A percentile compares a stretch with the other conserved stretches of the same genome.
These are phyloP conservation scores for Nigrograna mackinnonii DNA, from an alignment of 2,329 filamentous ascomycete species.

Conservation along the genomic window DNA sequence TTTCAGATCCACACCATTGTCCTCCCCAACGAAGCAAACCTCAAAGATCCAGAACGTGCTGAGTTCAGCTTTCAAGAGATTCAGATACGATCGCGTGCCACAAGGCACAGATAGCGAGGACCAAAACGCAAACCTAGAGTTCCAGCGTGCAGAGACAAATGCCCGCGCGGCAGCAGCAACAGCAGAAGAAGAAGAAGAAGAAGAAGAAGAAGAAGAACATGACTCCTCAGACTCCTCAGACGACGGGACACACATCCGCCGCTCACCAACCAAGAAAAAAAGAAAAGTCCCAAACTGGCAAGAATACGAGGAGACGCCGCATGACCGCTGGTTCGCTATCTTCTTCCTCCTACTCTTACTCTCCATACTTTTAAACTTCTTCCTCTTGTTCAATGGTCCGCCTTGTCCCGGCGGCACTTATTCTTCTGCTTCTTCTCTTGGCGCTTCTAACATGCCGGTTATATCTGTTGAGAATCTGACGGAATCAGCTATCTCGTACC, in stretches of 20 bases:
- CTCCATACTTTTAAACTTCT: slow-evolving; percentile 14
- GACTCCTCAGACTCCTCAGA: not conserved
- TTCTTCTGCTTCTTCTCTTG: too few species aligned
- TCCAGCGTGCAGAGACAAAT: not conserved
- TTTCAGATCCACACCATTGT: not conserved
- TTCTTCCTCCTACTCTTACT: slow-evolving; percentile 11
- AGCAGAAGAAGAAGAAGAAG: not conserved
- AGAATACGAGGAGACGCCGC: slow-evolving; percentile 1
- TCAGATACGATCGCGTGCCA: slow-evolving; percentile 4
- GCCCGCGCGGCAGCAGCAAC: too few species aligned
- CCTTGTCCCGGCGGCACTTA: too few species aligned
- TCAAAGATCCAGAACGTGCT: not conserved
- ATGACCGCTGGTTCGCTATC: slow-evolving; percentile 6
- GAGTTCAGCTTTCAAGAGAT: slow-evolving; percentile 5
- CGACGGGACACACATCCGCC: not conserved
- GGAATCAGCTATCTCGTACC: slow-evolving; percentile 2
- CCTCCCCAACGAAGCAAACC: too few species aligned
- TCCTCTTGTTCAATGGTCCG: slow-evolving; percentile 11
- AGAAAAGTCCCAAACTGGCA: not conserved
- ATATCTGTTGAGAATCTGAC: not conserved
- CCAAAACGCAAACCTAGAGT: not conserved
- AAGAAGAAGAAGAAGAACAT: not conserved
- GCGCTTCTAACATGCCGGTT: too few species aligned
- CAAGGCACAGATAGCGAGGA: not conserved
- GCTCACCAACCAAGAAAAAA: not conserved